Conservation (phyloP, 2,329 filamentous ascomycete species). For the Magnaporthiopsis incrustans region DNA sequence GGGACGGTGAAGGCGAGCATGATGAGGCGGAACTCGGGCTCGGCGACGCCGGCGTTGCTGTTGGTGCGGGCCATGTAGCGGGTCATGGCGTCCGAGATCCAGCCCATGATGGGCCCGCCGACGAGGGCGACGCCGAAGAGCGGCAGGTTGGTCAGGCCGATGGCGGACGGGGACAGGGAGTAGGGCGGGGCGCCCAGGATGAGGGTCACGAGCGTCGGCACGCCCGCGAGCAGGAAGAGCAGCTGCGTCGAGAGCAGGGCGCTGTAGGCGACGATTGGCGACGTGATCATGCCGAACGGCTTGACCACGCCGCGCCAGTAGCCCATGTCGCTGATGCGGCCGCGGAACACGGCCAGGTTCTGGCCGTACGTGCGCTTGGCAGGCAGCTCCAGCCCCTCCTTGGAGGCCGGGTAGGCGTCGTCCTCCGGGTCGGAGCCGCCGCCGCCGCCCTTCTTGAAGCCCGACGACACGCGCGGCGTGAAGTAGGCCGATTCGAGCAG, state of each 20-base stretch:
- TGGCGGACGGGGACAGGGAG: conserved; percentile 41
- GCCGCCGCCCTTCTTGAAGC: neutral
- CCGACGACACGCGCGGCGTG: neutral
- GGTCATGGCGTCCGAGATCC: neutral
- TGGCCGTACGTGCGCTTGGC: conserved; percentile 4
- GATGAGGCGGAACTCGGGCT: conserved; percentile 9
- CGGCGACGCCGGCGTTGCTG: conserved; percentile 4
- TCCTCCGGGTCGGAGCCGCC: conserved; percentile 1
- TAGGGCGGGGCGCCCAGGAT: conserved; percentile 46
- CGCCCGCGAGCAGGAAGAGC: conserved; percentile 6
- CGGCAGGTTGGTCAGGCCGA: conserved; percentile 49
- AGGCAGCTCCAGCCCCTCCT: conserved; percentile 1
- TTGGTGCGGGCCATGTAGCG: conserved; percentile 7
- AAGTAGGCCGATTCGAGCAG: conserved; percentile 8
- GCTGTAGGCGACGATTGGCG: conserved; percentile 6
- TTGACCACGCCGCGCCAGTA: conserved; percentile 7
- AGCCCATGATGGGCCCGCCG: conserved; percentile 3
- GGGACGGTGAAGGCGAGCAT: conserved; percentile 5
- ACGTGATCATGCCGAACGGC: conserved; percentile 7
- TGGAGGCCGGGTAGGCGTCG: neutral
- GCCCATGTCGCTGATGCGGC: conserved; percentile 7
- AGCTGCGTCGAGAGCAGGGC: conserved; percentile 4
- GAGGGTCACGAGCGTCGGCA: conserved; percentile 29
- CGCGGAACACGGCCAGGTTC: conserved; percentile 6
- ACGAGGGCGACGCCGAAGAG: conserved; percentile 43